These are phyloP conservation scores for Margaritispora aquatica DNA, from an alignment of 495 filamentous ascomycete genomes.

Conservation along the genomic window DNA sequence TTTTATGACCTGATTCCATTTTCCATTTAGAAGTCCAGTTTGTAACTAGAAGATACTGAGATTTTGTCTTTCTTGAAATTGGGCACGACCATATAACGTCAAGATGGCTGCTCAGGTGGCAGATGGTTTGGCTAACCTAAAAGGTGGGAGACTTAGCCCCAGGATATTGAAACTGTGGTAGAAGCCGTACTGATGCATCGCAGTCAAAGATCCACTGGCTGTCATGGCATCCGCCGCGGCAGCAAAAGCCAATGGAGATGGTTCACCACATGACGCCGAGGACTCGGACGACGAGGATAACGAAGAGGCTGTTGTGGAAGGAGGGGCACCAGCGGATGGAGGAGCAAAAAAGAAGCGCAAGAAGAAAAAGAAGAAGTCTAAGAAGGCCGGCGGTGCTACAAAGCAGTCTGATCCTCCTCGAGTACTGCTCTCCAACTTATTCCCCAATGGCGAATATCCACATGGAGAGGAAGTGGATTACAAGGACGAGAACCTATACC, in stretches of 20 bases:
- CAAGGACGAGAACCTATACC: conserved; percentile 67
- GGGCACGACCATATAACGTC: background rate
- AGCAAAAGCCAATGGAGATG: conserved; percentile 42
- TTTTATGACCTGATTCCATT: too few relatives aligned
- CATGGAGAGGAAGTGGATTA: conserved; percentile 77
- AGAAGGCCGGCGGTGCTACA: conserved; percentile 69
- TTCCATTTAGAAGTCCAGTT: too few relatives aligned
- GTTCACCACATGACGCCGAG: conserved; percentile 50
- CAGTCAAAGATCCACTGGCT: conserved; percentile 17
- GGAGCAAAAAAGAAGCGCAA: conserved; percentile 44
- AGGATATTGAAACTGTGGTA: background rate
- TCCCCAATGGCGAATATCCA: conserved; percentile 68
- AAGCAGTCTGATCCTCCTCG: conserved; percentile 73
- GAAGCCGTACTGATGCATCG: conserved; percentile 23
- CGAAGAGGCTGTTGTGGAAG: conserved; percentile 28
- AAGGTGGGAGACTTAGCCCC: conserved; percentile 40
- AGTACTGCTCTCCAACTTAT: conserved; percentile 68
- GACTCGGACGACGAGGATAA: conserved; percentile 61
- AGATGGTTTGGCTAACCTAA: conserved; percentile 44
- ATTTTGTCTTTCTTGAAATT: too few relatives aligned
- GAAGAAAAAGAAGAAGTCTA: conserved; percentile 78
- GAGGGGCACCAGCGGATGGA: conserved; percentile 30
- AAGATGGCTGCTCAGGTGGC: conserved; percentile 50
- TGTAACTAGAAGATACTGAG: too few relatives aligned
- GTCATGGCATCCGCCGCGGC: conserved; percentile 26